Percentiles rank a stretch among this genome's conserved stretches.
These are phyloP conservation scores for Pythium apleroticum DNA, from an alignment of 352 stramenopile genomes.

Conservation along the genomic window DNA sequence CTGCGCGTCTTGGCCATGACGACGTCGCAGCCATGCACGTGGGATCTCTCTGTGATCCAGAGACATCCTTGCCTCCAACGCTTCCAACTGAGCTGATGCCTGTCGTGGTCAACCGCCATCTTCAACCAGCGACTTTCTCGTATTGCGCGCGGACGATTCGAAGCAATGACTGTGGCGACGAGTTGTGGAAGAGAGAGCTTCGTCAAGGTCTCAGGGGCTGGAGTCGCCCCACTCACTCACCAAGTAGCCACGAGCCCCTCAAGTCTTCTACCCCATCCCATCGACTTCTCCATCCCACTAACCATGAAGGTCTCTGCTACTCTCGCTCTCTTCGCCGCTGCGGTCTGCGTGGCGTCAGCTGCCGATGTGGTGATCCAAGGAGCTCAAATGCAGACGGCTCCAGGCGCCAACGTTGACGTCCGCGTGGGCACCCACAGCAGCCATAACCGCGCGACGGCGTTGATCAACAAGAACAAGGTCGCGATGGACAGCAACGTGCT, in stretches of 20 bases:
- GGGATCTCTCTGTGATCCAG: no score
- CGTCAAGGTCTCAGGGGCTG: no score
- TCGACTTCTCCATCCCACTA: not conserved
- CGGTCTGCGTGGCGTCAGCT: not conserved
- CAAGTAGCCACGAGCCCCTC: not conserved
- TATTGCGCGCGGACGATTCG: no score
- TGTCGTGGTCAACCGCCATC: no score
- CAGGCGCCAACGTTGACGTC: slow-evolving; percentile 1
- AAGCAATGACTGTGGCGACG: no score
- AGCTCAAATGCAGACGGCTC: not conserved
- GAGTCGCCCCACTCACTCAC: not conserved
- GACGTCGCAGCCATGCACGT: not conserved
- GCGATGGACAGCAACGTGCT: slow-evolving; percentile 34
- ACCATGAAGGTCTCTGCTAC: slow-evolving; percentile 1
- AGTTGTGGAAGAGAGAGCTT: no score
- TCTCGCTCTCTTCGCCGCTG: slow-evolving; percentile 3
- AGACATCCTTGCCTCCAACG: no score
- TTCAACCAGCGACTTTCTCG: no score
- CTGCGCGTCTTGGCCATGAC: not conserved
- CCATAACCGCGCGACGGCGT: slow-evolving; percentile 27
- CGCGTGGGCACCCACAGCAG: slow-evolving; percentile 22
- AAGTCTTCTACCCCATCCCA: not conserved
- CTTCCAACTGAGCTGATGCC: no score
- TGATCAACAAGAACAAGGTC: slow-evolving; percentile 41
- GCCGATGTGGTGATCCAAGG: slow-evolving; percentile 8